Evolutionary conservation across 306 rosid genomes (phyloP), one percentile per base, ranked within the genome.

Genomic region (Prunus mongolica): DNA sequence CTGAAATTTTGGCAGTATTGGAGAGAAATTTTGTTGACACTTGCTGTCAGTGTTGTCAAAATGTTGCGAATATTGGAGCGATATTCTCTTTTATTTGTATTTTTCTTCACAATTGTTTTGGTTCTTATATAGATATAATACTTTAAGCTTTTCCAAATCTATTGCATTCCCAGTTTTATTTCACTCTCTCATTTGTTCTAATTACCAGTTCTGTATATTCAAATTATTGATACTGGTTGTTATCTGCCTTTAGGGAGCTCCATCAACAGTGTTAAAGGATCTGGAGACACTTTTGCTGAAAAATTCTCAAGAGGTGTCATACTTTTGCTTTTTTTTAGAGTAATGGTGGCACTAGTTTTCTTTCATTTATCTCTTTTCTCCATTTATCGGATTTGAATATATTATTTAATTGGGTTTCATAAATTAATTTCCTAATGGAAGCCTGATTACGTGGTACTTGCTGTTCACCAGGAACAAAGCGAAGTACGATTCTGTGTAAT

Each of bases 401-500:
- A 22, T 20, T 9, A 28, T 47, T 72, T 77, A 49, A 75, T 77
- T 5, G 32, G 51, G 22, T 5, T 61, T 60, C 67, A 41, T 56
- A 20, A 56, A 32, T 56, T 63, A 27, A 47, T 58, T 70, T 30
- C 70, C 25, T n/a, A 66, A 60, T 67, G 19, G 67, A 74, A 46
- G 57, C 32, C 71, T 73, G 67, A 76, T 72, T 54, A 76, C 46
- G 72, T 76, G 80, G 71, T 71, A 12, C 52, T 72, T 54, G 22
- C 34, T 84, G 19, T 51, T 71, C 65, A 14, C 52, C 84, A 94
- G 98, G 97, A 89, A 77, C 92, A 92, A 92, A 85, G 91, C 83
- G 98, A 94, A 89, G 93, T 90, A 63, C 82, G 98, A 65, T 92
- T 86, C 72, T 94, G 96, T 75, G 91, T 93, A 73, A 79, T 92